A percentile compares a stretch with the other conserved stretches of the same genome.
phyloP scores from a whole-genome alignment of 371 early-diverging fungal species.

The Mortierella sp. region DNA sequence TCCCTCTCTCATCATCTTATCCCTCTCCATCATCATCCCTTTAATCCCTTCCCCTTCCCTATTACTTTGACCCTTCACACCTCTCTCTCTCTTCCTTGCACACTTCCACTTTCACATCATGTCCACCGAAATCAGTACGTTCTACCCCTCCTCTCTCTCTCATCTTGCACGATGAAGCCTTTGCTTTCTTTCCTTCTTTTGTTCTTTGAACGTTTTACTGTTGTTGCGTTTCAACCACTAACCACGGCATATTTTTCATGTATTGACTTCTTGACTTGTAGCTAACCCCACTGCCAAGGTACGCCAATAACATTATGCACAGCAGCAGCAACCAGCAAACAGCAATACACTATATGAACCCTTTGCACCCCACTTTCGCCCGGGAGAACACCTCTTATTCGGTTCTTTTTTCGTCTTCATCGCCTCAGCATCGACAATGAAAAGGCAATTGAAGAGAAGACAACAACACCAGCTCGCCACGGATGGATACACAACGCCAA shows the following conservation, averaged over 20 bases:
- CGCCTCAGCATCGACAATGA: background rate
- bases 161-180: constrained; percentile 6
- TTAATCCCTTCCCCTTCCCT: constrained; percentile 2
- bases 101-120: constrained; percentile 18
- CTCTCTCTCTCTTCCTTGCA: background rate
- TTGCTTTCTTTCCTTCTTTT: background rate
- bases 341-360: too few species aligned
- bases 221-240: constrained; percentile 8
- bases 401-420: background rate
- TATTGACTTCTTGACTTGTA: constrained; percentile 5
- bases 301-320: background rate
- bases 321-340: background rate
- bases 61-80: background rate
- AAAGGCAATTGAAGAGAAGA: background rate
- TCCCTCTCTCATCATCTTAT: background rate
- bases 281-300: constrained; percentile 31
- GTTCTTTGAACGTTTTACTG: background rate
- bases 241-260: background rate
- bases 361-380: background rate
- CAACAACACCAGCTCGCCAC: background rate
- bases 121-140: constrained; percentile 48
- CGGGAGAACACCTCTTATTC: background rate
- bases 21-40: background rate
- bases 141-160: background rate
- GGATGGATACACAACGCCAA: background rate